Percentiles rank a stretch among this genome's conserved stretches.
Conservation (phyloP, 2,329 filamentous ascomycete genomes). For the Phialemoniopsis sp. region DNA sequence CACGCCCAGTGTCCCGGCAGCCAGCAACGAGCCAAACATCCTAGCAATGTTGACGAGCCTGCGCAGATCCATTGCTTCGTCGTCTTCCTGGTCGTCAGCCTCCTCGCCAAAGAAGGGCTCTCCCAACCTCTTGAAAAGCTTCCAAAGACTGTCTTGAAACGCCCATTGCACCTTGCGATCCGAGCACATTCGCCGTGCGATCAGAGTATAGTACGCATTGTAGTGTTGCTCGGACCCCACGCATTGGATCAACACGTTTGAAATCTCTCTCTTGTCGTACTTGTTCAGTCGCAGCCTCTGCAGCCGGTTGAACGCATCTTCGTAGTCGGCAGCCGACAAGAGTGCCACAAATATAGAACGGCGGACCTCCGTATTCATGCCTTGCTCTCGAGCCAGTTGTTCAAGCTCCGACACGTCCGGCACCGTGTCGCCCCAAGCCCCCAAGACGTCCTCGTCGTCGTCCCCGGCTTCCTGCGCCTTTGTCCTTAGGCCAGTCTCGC, state of each 20-base stretch:
- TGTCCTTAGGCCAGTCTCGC: slow-evolving; percentile 3
- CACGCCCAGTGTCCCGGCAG: slow-evolving; percentile 39
- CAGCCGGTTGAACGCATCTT: slow-evolving; percentile 77
- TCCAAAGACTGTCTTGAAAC: slow-evolving; percentile 85
- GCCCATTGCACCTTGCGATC: slow-evolving; percentile 75
- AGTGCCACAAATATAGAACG: slow-evolving; percentile 91
- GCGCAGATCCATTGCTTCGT: slow-evolving; percentile 41
- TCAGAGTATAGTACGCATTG: slow-evolving; percentile 89
- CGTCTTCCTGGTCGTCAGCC: slow-evolving; percentile 46
- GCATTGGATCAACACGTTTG: slow-evolving; percentile 83
- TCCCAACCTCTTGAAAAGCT: slow-evolving; percentile 79
- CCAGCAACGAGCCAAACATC: slow-evolving; percentile 49
- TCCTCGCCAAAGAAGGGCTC: slow-evolving; percentile 69
- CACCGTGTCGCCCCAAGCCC: slow-evolving; percentile 42
- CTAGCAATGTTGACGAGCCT: slow-evolving; percentile 49
- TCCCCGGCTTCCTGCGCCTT: slow-evolving; percentile 24
- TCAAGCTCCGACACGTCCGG: slow-evolving; percentile 59
- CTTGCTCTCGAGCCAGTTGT: slow-evolving; percentile 68
- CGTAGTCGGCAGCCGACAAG: slow-evolving; percentile 77
- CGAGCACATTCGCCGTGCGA: slow-evolving; percentile 73
- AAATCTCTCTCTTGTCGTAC: slow-evolving; percentile 80
- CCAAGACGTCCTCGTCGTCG: slow-evolving; percentile 19
- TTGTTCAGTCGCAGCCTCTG: slow-evolving; percentile 81
- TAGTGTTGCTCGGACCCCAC: slow-evolving; percentile 77
- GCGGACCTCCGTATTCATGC: slow-evolving; percentile 82